A percentile compares a stretch with the other conserved stretches of the same genome.
phyloP scores from a whole-genome alignment of 805 yeast species.

The Candida vartiovaarae region DNA sequence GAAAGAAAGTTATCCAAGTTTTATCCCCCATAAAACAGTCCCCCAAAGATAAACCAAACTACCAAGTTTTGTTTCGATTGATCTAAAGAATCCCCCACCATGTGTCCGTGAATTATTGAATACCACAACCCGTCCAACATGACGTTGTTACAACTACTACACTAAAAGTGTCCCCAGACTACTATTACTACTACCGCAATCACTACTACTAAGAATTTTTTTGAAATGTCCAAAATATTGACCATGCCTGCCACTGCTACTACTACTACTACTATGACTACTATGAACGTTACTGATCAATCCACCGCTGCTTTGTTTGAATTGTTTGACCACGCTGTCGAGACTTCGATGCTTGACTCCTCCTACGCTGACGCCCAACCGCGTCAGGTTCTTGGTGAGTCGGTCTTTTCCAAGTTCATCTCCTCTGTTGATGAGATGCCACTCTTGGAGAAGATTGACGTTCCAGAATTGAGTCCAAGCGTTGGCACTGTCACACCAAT shows the following conservation, averaged over 20 bases:
- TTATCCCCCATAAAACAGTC: background rate
- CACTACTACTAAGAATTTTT: constrained; percentile 1
- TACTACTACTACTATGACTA: constrained; percentile 4
- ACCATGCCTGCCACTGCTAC: constrained; percentile 8
- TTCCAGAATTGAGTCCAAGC: constrained; percentile 21
- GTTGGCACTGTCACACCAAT: constrained; percentile 38
- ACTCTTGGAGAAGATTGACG: constrained; percentile 14
- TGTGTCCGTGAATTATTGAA: constrained; percentile 19
- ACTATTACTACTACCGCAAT: constrained; percentile 2
- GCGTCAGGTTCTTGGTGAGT: constrained; percentile 24
- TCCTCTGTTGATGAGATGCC: constrained; percentile 18
- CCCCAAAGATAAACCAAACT: constrained; percentile 2
- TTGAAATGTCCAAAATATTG: constrained; percentile 5
- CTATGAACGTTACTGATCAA: constrained; percentile 7
- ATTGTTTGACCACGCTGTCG: constrained; percentile 20
- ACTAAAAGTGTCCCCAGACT: constrained; percentile 1
- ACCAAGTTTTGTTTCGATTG: constrained; percentile 8
- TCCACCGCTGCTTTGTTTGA: constrained; percentile 21
- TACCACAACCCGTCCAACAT: constrained; percentile 19
- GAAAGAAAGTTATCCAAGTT: constrained; percentile 1
- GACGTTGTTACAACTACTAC: constrained; percentile 15
- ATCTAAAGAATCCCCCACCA: constrained; percentile 14
- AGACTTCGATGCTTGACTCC: constrained; percentile 7
- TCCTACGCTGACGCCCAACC: constrained; percentile 15
- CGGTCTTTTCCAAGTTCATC: constrained; percentile 22